Percentiles rank a stretch among this genome's conserved stretches.
Evolutionary conservation across 2,329 filamentous ascomycete species (phyloP).

Genomic region (Waltergamsia citrina): DNA sequence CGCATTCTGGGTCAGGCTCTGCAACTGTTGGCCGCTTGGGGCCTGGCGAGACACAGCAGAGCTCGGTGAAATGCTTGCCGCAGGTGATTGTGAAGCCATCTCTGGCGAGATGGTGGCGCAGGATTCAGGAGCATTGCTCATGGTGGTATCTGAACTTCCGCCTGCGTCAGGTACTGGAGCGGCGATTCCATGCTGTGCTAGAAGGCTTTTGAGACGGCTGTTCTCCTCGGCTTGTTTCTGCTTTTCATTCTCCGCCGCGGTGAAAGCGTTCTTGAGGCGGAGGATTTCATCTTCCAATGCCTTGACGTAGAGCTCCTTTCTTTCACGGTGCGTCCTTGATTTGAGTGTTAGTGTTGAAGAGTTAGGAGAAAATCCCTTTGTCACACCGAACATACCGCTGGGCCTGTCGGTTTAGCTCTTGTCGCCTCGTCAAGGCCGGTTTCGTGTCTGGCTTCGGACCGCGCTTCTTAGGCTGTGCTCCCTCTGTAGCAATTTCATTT

Average conservation of each 20-base stretch:
- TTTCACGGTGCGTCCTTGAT: conserved; percentile 95
- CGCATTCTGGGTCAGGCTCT: conserved; percentile 14
- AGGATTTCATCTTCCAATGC: conserved; percentile 86
- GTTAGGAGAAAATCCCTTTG: too few relatives aligned
- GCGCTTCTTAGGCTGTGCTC: conserved; percentile 76
- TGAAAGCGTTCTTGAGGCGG: conserved; percentile 77
- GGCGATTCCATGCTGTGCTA: conserved; percentile 42
- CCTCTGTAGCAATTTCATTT: conserved; percentile 43
- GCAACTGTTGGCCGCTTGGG: conserved; percentile 19
- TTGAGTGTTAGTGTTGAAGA: too few relatives aligned
- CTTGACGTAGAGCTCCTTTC: conserved; percentile 95
- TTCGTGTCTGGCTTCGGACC: conserved; percentile 96
- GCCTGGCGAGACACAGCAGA: conserved; percentile 13
- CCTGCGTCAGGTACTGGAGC: not conserved
- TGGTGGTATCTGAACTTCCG: too few relatives aligned
- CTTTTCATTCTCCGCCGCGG: conserved; percentile 64
- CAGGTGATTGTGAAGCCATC: conserved; percentile 31
- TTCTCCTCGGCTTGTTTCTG: conserved; percentile 73
- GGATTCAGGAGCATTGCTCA: conserved; percentile 3
- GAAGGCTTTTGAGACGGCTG: conserved; percentile 52
- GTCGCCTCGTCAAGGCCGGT: conserved; percentile 80
- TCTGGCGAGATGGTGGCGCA: conserved; percentile 35
- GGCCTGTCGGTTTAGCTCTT: conserved; percentile 91
- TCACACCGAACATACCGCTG: conserved; percentile 64
- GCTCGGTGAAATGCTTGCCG: conserved; percentile 25